Evolutionary conservation across 768 basidiomycete genomes (phyloP), one percentile per base, ranked within the genome.

Genomic region (Terana coerulea): DNA sequence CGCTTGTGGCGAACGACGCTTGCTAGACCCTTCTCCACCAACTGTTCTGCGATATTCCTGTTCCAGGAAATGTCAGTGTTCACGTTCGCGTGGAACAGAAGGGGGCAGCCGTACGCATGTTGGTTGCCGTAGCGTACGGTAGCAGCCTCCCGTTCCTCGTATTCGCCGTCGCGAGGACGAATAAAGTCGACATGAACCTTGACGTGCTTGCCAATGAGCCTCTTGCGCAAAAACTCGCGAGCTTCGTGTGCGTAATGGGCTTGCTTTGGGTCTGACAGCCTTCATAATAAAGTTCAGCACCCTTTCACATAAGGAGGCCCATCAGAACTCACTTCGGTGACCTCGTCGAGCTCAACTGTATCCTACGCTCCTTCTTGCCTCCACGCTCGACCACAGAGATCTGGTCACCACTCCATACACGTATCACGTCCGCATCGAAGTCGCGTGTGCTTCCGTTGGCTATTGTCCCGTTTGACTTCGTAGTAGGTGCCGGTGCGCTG

Each of bases 391-490:
- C 69, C 33, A 95, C 83, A 11, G 89, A 88, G 49, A 98, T 70
- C 62, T 92, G 91, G 67, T 98, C 95, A 7, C 87, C 91, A 47
- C 84, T 88, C 97, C 95, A 98, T 15, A 98, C 71, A 11, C 95
- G 84, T 26, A 83, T 70, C 9, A 98, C 93, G 2, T 80, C 81
- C 1, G 81, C 95, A 48, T 95, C 93, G 58, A 94, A 97, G 7
- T 71, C 64, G 41, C 78, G 75, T 8, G 67, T 52, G 37, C 68
- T 66, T 3, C 78, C 82, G 52, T 74, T 77, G n/a, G 66, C 56
- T 19, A 65, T 54, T 1, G 74, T 49, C 26, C 73, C 76, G 54
- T 76, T 79, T 7, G 76, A 63, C 57, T 81, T 84, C 1, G 74
- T 67, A 22, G 73, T 56, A 15, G 80, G 63, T 0, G 72, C 59